phyloP scores from a whole-genome alignment of 106 monocot species.

The Narthecium ossifragum region DNA sequence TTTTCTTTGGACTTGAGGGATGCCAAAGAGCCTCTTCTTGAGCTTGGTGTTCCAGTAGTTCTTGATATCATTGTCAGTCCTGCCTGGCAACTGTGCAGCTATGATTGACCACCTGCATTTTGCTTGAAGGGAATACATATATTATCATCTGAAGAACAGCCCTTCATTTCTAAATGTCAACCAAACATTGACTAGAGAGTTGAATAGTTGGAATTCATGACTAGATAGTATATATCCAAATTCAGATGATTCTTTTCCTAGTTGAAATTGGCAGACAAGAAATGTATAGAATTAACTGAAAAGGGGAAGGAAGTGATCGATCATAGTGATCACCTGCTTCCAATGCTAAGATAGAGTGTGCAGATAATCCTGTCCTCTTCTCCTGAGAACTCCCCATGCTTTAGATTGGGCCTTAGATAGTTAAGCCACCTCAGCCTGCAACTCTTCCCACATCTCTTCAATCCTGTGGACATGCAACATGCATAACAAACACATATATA shows the following conservation, averaged over 20 bases:
- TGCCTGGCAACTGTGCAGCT: conserved; percentile 53
- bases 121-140: no score
- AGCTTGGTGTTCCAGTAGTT: conserved; percentile 77
- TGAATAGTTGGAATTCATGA: conserved; percentile 19
- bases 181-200: no score
- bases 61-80: conserved; percentile 75
- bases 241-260: background rate
- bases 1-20: conserved; percentile 10
- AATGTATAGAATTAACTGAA: background rate
- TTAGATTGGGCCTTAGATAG: conserved; percentile 34
- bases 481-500: background rate
- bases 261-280: background rate
- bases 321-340: no score
- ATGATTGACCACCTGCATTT: conserved; percentile 68
- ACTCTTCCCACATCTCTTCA: conserved; percentile 40
- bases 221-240: conserved; percentile 5
- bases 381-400: conserved; percentile 28
- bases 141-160: no score
- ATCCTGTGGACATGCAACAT: conserved; percentile 1
- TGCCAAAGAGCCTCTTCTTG: conserved; percentile 40
- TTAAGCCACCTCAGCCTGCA: conserved; percentile 36
- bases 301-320: no score
- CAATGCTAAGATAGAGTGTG: conserved; percentile 25
- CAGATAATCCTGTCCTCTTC: conserved; percentile 30
- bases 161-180: no score